phyloP scores from a whole-genome alignment of 1,284 basidiomycete genomes.

The Tilletia walkeri region DNA sequence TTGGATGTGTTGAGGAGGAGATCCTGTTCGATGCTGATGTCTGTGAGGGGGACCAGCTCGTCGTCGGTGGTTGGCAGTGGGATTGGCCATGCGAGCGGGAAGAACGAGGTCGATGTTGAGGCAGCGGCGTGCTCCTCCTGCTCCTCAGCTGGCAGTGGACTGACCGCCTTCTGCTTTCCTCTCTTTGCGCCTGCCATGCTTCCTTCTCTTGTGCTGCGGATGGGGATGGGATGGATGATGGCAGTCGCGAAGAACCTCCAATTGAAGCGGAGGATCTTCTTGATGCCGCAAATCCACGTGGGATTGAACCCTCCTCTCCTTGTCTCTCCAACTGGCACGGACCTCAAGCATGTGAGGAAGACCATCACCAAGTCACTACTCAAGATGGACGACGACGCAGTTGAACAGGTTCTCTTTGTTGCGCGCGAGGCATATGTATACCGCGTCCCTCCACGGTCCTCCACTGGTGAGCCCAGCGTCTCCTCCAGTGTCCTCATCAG shows the following conservation, averaged over 20 bases:
- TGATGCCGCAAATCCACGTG: too few species aligned
- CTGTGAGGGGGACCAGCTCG: conserved; percentile 71
- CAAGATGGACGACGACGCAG: conserved; percentile 42
- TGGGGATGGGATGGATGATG: too few species aligned
- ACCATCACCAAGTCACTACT: too few species aligned
- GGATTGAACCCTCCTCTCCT: too few species aligned
- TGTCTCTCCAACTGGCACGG: too few species aligned
- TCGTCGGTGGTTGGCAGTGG: conserved; percentile 78
- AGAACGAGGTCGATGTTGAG: conserved; percentile 45
- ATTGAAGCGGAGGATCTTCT: too few species aligned
- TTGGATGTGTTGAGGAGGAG: conserved; percentile 88
- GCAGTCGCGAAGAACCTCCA: too few species aligned
- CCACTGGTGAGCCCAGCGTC: conserved; percentile 68
- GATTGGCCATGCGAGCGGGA: conserved; percentile 79
- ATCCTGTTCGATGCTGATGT: conserved; percentile 89
- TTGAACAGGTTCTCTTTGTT: conserved; percentile 80
- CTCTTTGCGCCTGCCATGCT: too few species aligned
- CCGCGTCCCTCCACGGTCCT: conserved; percentile 67
- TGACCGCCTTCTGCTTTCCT: conserved; percentile 2
- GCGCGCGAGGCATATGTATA: conserved; percentile 75
- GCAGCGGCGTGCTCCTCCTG: neutral
- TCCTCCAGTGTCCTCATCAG: conserved; percentile 58
- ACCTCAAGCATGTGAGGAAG: too few species aligned
- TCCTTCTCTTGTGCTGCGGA: too few species aligned
- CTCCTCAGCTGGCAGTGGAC: neutral